phyloP scores from a whole-genome alignment of 805 yeast genomes.

The Lipomyces spencermartinsiae region DNA sequence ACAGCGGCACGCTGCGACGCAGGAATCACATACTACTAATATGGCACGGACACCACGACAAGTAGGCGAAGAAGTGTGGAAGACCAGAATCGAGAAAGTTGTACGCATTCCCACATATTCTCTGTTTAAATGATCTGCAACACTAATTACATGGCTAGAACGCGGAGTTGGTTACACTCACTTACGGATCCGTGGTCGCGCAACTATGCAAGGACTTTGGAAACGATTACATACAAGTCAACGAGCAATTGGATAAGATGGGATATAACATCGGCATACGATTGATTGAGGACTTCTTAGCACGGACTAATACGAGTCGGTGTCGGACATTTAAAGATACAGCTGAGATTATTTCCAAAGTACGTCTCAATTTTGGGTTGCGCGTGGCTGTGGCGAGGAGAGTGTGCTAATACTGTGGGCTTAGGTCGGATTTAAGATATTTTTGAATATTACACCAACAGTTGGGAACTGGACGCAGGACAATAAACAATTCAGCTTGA shows the following conservation, averaged over 20 bases:
- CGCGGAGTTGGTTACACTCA: slow-evolving; percentile 90
- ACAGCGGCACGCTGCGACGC: background rate
- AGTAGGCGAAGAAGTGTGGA: slow-evolving; percentile 91
- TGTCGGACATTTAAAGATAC: slow-evolving; percentile 83
- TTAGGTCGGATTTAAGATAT: slow-evolving; percentile 82
- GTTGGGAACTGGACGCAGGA: slow-evolving; percentile 79
- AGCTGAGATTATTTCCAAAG: slow-evolving; percentile 79
- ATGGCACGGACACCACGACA: slow-evolving; percentile 50
- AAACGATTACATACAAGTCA: slow-evolving; percentile 77
- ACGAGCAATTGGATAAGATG: slow-evolving; percentile 85
- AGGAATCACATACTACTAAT: background rate
- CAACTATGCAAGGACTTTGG: slow-evolving; percentile 86
- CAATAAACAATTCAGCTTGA: slow-evolving; percentile 72
- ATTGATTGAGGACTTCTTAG: slow-evolving; percentile 89
- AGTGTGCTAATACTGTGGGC: background rate
- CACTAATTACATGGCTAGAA: slow-evolving; percentile 54
- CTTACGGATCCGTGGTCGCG: slow-evolving; percentile 92
- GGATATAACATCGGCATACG: slow-evolving; percentile 94
- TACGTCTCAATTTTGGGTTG: slow-evolving; percentile 1
- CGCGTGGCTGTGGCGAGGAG: background rate
- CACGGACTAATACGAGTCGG: slow-evolving; percentile 83
- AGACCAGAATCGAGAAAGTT: slow-evolving; percentile 81
- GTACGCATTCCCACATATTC: slow-evolving; percentile 51
- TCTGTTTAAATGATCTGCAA: background rate
- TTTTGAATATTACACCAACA: slow-evolving; percentile 79